Evolutionary conservation across 345 rosid species (phyloP).

Genomic region (Fremontodendron californicum): DNA sequence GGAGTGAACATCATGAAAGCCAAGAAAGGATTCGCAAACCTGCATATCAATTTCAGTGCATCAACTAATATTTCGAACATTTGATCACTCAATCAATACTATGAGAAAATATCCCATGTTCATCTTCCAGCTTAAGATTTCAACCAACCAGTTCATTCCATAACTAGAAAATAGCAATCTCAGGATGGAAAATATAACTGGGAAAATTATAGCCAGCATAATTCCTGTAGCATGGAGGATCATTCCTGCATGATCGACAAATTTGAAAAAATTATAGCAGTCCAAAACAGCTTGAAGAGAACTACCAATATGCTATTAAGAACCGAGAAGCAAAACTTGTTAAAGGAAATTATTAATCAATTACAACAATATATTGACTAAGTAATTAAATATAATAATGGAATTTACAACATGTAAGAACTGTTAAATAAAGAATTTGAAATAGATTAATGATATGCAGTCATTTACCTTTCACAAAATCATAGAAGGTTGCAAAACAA

Average conservation of each 20-base stretch:
- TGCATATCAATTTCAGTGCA: constrained; percentile 37
- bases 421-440: background rate
- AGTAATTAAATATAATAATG: background rate
- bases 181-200: constrained; percentile 63
- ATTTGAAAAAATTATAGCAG: constrained; percentile 18
- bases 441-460: background rate
- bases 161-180: constrained; percentile 60
- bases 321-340: constrained; percentile 1
- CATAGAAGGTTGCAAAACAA: constrained; percentile 49
- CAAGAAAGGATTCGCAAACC: constrained; percentile 90
- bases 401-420: background rate
- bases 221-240: constrained; percentile 62
- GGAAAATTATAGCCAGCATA: constrained; percentile 64
- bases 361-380: background rate
- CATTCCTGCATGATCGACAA: constrained; percentile 50
- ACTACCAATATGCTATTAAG: background rate
- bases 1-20: constrained; percentile 90
- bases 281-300: constrained; percentile 10
- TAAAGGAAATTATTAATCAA: background rate
- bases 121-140: background rate
- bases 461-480: constrained; percentile 65
- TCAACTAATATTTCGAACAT: constrained; percentile 4
- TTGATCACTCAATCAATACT: background rate
- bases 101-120: background rate
- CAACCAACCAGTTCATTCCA: constrained; percentile 85